A percentile compares a stretch with the other conserved stretches of the same genome.
These are phyloP conservation scores for Apiotrichum veenhuisii DNA, from an alignment of 1,284 basidiomycete genomes.

Conservation along the genomic window DNA sequence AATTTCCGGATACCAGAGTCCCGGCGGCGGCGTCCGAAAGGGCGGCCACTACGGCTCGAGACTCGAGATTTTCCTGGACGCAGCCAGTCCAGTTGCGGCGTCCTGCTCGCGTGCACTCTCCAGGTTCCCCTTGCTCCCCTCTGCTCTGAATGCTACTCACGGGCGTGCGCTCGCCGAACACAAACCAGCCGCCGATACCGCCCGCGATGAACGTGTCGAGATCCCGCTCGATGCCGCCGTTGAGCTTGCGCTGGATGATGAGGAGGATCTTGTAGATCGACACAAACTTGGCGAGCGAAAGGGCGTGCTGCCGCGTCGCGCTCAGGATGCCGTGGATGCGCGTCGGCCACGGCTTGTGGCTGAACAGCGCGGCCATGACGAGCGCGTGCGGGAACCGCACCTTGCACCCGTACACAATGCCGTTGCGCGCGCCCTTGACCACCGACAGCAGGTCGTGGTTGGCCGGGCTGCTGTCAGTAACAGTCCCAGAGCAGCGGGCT, in stretches of 20 bases:
- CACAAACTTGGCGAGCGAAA: conserved; percentile 90
- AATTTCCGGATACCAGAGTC: background rate
- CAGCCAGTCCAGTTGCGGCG: too few relatives aligned
- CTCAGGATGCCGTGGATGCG: conserved; percentile 62
- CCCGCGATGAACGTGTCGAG: conserved; percentile 91
- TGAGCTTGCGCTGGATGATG: conserved; percentile 72
- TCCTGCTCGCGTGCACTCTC: background rate
- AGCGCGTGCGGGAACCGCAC: conserved; percentile 96
- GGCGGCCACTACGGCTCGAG: background rate
- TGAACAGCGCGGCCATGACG: conserved; percentile 96
- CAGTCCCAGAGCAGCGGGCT: background rate
- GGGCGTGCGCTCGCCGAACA: conserved; percentile 92
- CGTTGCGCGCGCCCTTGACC: conserved; percentile 92
- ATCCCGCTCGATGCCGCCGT: conserved; percentile 73
- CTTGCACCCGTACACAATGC: conserved; percentile 81
- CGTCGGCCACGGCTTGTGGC: conserved; percentile 65
- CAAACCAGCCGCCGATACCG: conserved; percentile 82
- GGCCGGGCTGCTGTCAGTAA: conserved; percentile 54
- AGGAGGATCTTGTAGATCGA: conserved; percentile 85
- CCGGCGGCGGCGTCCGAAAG: background rate
- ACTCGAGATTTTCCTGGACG: too few relatives aligned
- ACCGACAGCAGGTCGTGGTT: conserved; percentile 88
- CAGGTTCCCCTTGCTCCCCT: background rate
- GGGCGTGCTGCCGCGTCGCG: conserved; percentile 65
- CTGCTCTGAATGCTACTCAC: conserved; percentile 31